Base-by-base conservation (phyloP, 208 protist genomes). In the Herpetomonas samuelpessoai region DNA sequence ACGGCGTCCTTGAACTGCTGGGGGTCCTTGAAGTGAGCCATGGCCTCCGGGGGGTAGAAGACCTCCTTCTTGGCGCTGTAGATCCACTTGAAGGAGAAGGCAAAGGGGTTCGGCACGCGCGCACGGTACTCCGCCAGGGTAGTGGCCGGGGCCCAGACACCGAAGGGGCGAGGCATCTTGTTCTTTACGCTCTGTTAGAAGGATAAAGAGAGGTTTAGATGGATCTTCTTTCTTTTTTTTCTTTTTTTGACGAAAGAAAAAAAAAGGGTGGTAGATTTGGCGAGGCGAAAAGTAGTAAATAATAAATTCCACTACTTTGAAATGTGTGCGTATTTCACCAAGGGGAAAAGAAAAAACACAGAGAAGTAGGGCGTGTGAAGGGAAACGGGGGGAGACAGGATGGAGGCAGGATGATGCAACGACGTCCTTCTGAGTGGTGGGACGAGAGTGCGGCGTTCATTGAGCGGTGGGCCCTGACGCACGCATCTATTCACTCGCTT, bases 1-100 rank as follows among this genome's bases (percentile, higher is more conserved):
- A 91, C 79, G 65, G 81, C 76, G 53, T 93, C 87, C 62, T 83
- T 86, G 69, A 90, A 93, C 71, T 90, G 83, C 68, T 91, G 87
- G 35, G 78, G 87, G 70, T 93, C 84, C 63, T 89, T 89, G 67
- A 93, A 93, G 72, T 89, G 81, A 2, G 83, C 83, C 57, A 93
- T 68, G 29, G 87, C 84, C 69, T 91, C 83, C 21, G 87, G 87
- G 29, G 81, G 74, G 74, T 93, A 93, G 74, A 81, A 91, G 31
- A 91, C 74, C 61, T 93, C 83, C 50, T 75, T 74, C 66, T 77
- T 74, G 30, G 74, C 79, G 24, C 28, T 47, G 57, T 72, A 80
- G 10, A 86, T 38, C 51, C 59, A 76, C 26, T 60, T 61, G 49
- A 93, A 78, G 56, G 62, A 73, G 74, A 83, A 89, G 30, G 71